Conservation (phyloP, 1,284 basidiomycete species). For the Cutaneotrichosporon dermatis region DNA sequence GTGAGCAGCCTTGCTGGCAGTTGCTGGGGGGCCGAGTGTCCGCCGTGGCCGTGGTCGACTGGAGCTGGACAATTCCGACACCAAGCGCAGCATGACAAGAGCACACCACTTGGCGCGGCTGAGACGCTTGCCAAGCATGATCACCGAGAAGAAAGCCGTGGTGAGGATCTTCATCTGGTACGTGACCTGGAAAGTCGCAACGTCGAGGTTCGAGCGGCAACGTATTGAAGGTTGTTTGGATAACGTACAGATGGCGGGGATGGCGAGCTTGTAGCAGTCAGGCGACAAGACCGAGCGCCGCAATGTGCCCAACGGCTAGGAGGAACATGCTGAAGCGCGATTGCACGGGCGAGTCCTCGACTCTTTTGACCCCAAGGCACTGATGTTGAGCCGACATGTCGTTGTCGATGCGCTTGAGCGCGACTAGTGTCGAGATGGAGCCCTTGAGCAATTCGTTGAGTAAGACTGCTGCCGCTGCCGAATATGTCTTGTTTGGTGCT, state of each 20-base stretch:
- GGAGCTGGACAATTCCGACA: constrained; percentile 89
- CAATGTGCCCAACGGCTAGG: constrained; percentile 26
- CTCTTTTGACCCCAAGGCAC: constrained; percentile 5
- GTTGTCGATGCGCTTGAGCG: constrained; percentile 51
- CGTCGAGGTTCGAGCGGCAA: constrained; percentile 90
- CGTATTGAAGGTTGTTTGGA: constrained; percentile 96
- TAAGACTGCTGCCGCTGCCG: constrained; percentile 84
- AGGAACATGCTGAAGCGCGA: constrained; percentile 27
- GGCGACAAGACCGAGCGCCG: constrained; percentile 58
- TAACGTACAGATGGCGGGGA: constrained; percentile 94
- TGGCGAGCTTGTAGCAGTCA: constrained; percentile 94
- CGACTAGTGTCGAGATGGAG: constrained; percentile 70
- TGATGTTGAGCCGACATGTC: constrained; percentile 21
- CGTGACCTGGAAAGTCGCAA: constrained; percentile 81
- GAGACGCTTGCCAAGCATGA: constrained; percentile 77
- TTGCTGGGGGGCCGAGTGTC: constrained; percentile 1
- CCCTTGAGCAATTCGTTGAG: constrained; percentile 91
- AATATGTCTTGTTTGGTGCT: constrained; percentile 68
- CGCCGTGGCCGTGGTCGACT: constrained; percentile 46
- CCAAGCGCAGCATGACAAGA: constrained; percentile 76
- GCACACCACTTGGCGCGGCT: constrained; percentile 74
- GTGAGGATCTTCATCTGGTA: constrained; percentile 99
- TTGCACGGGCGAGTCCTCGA: neutral
- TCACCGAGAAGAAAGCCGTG: constrained; percentile 87
- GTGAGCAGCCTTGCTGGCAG: neutral